Evolutionary conservation across 495 filamentous ascomycete genomes (phyloP).

Genomic region (Neurospora intermedia): DNA sequence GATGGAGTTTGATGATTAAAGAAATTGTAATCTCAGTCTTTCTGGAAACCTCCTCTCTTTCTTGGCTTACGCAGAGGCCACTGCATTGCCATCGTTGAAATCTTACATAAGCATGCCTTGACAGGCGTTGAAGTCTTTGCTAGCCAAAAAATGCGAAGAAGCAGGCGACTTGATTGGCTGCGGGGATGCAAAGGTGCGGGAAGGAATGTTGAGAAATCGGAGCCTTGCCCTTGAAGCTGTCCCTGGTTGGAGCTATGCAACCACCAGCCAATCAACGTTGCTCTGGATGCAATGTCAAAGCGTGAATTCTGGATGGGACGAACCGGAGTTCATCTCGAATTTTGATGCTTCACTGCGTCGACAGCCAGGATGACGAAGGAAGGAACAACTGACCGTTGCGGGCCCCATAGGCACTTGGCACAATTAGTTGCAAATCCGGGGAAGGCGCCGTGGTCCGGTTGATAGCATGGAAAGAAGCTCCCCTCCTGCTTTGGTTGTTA

Average conservation of each 20-base stretch:
- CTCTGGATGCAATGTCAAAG: background rate
- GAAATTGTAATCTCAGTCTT: background rate
- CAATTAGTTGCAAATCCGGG: background rate
- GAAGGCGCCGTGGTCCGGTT: background rate
- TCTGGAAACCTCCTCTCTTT: background rate
- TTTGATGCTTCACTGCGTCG: background rate
- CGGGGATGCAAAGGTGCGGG: background rate
- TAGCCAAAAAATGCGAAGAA: background rate
- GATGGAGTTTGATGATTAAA: background rate
- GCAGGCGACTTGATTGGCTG: background rate
- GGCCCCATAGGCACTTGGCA: background rate
- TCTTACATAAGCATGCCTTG: no score
- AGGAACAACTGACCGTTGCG: background rate
- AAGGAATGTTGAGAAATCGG: background rate
- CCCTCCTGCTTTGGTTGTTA: background rate
- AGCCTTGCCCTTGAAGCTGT: background rate
- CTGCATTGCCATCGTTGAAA: background rate
- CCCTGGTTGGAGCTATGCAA: background rate
- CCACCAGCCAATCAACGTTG: background rate
- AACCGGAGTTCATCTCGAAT: background rate
- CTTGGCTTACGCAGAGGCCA: background rate
- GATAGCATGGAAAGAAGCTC: background rate
- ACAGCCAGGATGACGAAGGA: background rate
- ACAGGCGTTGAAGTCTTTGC: no score
- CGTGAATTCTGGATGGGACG: background rate